These are phyloP conservation scores for Yamadazyma siamensis DNA, from an alignment of 1,139 yeast species.

Conservation along the genomic window DNA sequence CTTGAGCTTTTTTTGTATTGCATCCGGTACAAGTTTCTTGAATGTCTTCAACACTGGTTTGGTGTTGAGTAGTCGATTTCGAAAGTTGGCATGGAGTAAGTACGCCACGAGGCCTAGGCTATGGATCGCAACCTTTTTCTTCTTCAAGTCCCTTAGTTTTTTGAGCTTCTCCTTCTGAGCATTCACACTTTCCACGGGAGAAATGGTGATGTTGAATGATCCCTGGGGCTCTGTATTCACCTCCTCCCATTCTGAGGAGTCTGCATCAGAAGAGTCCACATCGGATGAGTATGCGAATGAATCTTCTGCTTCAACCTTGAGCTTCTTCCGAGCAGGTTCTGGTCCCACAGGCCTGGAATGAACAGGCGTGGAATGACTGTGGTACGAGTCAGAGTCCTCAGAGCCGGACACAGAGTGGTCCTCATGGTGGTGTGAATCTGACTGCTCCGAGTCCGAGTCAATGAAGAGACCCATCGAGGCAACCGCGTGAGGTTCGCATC, in stretches of 20 bases:
- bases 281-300: too few species aligned
- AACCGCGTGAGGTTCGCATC: too few species aligned
- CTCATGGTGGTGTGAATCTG: too few species aligned
- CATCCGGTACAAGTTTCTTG: constrained; percentile 26
- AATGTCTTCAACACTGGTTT: constrained; percentile 19
- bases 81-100: constrained; percentile 19
- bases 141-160: constrained; percentile 6
- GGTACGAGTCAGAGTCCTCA: too few species aligned
- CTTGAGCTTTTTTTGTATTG: constrained; percentile 18
- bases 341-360: too few species aligned
- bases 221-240: too few species aligned
- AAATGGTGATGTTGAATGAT: constrained; percentile 3
- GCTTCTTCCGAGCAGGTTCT: too few species aligned
- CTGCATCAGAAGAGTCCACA: too few species aligned
- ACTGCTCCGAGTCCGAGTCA: constrained; percentile 7
- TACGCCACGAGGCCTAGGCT: constrained; percentile 25
- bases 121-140: constrained; percentile 18
- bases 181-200: background rate
- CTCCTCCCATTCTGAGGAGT: constrained; percentile 12
- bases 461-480: constrained; percentile 8
- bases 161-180: constrained; percentile 1
- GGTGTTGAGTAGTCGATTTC: constrained; percentile 24
- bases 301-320: too few species aligned
- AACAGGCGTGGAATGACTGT: too few species aligned
- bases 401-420: too few species aligned